Evolutionary conservation across 2,329 filamentous ascomycete species (phyloP).

Genomic region (Coniochaeta prunicola): DNA sequence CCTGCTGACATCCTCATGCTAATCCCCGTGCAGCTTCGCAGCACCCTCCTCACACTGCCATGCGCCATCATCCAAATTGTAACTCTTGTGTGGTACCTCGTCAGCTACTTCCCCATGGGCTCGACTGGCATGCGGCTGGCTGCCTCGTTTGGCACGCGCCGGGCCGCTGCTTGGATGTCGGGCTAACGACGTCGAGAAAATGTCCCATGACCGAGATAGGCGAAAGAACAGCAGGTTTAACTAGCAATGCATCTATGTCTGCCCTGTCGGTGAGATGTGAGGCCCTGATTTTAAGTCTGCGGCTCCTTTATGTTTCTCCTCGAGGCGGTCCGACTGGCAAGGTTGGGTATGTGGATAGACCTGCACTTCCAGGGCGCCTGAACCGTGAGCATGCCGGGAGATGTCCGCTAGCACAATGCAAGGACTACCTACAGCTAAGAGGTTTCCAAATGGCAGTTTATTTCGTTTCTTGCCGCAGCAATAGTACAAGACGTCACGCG

Average conservation of each 20-base stretch:
- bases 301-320: neutral
- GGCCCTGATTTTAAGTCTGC: neutral
- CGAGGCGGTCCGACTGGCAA: neutral
- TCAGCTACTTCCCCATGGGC: conserved; percentile 98
- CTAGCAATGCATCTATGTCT: neutral
- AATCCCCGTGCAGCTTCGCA: conserved; percentile 58
- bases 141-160: conserved; percentile 75
- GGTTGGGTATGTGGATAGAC: neutral
- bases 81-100: conserved; percentile 82
- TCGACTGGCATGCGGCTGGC: conserved; percentile 80
- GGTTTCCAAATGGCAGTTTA: too few species aligned
- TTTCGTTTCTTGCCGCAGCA: too few species aligned
- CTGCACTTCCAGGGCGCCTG: too few species aligned
- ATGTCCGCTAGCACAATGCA: too few species aligned
- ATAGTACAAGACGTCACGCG: too few species aligned
- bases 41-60: conserved; percentile 75
- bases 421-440: too few species aligned
- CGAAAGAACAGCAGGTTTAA: too few species aligned
- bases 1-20: too few species aligned
- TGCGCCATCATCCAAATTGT: conserved; percentile 78
- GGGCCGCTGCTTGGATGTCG: conserved; percentile 83
- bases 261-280: neutral
- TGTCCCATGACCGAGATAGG: neutral
- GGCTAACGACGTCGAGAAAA: conserved; percentile 37
- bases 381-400: neutral